Evolutionary conservation across 2,329 filamentous ascomycete genomes (phyloP), one percentile per base, ranked within the genome.

Genomic region (Paraconiothyrium brasiliense): DNA sequence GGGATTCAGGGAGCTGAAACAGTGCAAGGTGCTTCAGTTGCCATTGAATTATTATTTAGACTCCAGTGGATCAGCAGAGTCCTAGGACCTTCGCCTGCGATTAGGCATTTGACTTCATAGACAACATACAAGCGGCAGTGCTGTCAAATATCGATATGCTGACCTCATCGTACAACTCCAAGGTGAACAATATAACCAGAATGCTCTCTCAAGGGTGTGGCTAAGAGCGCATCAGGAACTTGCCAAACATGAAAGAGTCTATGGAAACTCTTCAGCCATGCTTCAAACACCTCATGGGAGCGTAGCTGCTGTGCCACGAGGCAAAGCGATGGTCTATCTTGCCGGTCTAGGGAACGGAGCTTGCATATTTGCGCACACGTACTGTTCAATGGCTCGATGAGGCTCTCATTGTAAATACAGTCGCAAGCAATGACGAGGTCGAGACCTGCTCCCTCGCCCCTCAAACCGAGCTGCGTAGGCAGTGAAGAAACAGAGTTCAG

Each of bases 331-430:
- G 90, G 86, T 50, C 60, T 70, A 11, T 66, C 59, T 1, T 55
- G 37, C 1, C 60, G 37, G 9, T 52, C 32, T n/a, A 50, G 37
- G 7, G 58, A 52, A n/a, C 89, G 83, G 16, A 94, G 78, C 10
- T 81, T 81, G 77, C 93, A 97, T 27, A 89, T 84, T 64, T 96
- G 91, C 6, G 84, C 87, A 75, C 92, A 97, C 0, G 92, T 91
- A 70, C 90, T 86, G n/a, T 95, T 91, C 52, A 98, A 87, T 0
- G 94, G 93, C 47, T 86, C 82, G 27, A 98, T 87, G 3, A 98
- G 85, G 2, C 91, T 87, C 67, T 97, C 92, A 79, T 98, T 99
- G 83, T 96, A 99, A 68, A 99, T 90, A 78, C 94, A 97, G 78
- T 99, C 95, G 74, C 93, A 97, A 4, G 93, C 93, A 39, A 98